These are phyloP conservation scores for Colletotrichum cordylinicola DNA, from an alignment of 2,329 filamentous ascomycete species.

Conservation along the genomic window DNA sequence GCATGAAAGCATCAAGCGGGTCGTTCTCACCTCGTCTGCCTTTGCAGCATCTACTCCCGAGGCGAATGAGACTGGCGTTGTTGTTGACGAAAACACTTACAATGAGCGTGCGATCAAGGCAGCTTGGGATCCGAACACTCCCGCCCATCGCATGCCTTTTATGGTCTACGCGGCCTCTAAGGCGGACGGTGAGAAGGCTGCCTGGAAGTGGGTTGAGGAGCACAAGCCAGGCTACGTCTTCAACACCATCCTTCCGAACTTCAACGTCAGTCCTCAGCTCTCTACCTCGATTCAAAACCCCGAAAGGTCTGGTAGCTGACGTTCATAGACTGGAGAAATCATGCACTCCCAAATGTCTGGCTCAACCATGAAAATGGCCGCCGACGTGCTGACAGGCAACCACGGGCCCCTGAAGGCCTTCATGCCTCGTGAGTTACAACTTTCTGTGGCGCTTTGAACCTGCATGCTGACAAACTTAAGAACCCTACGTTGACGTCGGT, in stretches of 20 bases:
- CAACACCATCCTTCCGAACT: slow-evolving; percentile 34
- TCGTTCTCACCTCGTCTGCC: slow-evolving; percentile 46
- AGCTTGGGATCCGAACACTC: slow-evolving; percentile 44
- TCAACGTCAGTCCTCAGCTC: too few species aligned
- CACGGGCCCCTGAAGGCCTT: not conserved
- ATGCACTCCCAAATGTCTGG: slow-evolving; percentile 12
- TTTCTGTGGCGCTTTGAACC: not conserved
- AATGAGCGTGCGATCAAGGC: slow-evolving; percentile 36
- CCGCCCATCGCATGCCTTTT: slow-evolving; percentile 26
- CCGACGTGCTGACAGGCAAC: slow-evolving; percentile 1
- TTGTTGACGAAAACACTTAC: slow-evolving; percentile 34
- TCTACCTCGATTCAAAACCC: too few species aligned
- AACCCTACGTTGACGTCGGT: slow-evolving; percentile 50
- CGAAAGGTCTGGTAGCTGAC: not conserved
- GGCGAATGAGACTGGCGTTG: slow-evolving; percentile 7
- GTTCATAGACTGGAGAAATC: slow-evolving; percentile 6
- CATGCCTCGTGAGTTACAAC: not conserved
- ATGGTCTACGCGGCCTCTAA: slow-evolving; percentile 44
- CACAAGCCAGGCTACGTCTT: slow-evolving; percentile 35
- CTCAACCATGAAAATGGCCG: slow-evolving; percentile 14
- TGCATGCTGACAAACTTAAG: not conserved
- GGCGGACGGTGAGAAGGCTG: slow-evolving; percentile 37
- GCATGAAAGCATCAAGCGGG: slow-evolving; percentile 39
- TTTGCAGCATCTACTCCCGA: slow-evolving; percentile 25
- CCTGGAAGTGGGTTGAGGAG: slow-evolving; percentile 43